Evolutionary conservation across 345 rosid genomes (phyloP), one percentile per base, ranked within the genome.

Genomic region (Limnanthes douglasii): DNA sequence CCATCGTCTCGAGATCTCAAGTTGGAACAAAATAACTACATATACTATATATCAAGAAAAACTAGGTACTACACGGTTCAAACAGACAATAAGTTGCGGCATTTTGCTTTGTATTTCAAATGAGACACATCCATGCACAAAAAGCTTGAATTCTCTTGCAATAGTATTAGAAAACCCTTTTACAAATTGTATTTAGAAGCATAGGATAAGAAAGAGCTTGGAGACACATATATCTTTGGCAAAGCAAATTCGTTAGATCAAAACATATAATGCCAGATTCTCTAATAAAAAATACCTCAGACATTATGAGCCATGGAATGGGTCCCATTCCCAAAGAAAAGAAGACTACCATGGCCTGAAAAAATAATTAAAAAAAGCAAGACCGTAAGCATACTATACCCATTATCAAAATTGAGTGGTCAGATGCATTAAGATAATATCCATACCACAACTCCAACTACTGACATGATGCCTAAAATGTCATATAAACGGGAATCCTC

Each of bases 301-400:
- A 90, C 98, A 84, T 90, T 59, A 90, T 84, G 51, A 90, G 10
- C 98, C 98, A 90, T n/a, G 96, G 98, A 51, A 90, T 77, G 3
- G 98, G 67, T 18, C 98, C 98, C 56, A 84, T 62, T 56, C 98
- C 98, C 39, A 90, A 61, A 45, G 96, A 84, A 68, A 90, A 90
- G 35, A 48, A 5, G 36, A 68, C 39, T 27, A 84, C 84, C 96
- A 90, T 59, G 31, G 53, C 60, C 98, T 90, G 70, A 43, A 60
- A 62, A 9, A 24, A 46, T 35, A 31, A n/a, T n/a, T n/a, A n/a
- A n/a, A n/a, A n/a, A n/a, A n/a, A n/a, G n/a, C 31, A 50, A 21
- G 13, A 13, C 22, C 25, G 46, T 37, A 33, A 26, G 31, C 50
- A 35, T 23, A 16, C 10, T 35, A 18, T 15, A n/a, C n/a, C n/a